These are phyloP conservation scores for Pittosporum tobira DNA, from an alignment of 129 eudicot species.

Conservation along the genomic window DNA sequence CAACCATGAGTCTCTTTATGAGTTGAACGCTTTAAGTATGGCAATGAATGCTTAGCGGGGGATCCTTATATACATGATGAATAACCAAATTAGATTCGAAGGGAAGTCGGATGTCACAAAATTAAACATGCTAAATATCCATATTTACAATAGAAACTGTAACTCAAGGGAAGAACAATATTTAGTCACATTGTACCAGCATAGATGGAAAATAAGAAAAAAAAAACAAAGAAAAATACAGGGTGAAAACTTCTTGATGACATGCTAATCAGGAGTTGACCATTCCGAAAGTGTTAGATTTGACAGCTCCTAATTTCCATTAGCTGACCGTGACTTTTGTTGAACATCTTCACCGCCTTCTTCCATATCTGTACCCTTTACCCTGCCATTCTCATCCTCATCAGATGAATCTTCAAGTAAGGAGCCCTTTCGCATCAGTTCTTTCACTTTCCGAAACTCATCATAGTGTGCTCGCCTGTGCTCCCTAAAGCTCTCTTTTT, in stretches of 20 bases:
- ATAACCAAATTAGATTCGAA: too few species aligned
- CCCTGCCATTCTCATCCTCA: constrained; percentile 28
- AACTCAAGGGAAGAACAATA: too few species aligned
- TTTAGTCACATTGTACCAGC: too few species aligned
- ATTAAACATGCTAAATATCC: too few species aligned
- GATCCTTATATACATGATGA: too few species aligned
- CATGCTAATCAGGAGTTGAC: not conserved
- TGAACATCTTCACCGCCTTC: constrained; percentile 18
- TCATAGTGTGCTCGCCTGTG: constrained; percentile 83
- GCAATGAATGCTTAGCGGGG: too few species aligned
- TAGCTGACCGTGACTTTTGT: constrained; percentile 13
- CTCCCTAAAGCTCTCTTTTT: constrained; percentile 58
- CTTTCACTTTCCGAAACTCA: constrained; percentile 69
- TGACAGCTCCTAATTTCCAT: constrained; percentile 9
- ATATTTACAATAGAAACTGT: too few species aligned
- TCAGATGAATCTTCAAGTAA: constrained; percentile 47
- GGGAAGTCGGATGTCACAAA: too few species aligned
- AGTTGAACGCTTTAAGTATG: too few species aligned
- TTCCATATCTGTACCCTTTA: constrained; percentile 40
- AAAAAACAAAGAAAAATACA: too few species aligned
- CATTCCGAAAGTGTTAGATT: not conserved
- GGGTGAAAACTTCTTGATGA: not conserved
- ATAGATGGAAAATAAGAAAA: too few species aligned
- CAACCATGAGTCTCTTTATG: too few species aligned
- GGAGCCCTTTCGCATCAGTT: constrained; percentile 48